phyloP scores from a whole-genome alignment of 768 basidiomycete genomes.

The Brasilioporus rufonigricans region DNA sequence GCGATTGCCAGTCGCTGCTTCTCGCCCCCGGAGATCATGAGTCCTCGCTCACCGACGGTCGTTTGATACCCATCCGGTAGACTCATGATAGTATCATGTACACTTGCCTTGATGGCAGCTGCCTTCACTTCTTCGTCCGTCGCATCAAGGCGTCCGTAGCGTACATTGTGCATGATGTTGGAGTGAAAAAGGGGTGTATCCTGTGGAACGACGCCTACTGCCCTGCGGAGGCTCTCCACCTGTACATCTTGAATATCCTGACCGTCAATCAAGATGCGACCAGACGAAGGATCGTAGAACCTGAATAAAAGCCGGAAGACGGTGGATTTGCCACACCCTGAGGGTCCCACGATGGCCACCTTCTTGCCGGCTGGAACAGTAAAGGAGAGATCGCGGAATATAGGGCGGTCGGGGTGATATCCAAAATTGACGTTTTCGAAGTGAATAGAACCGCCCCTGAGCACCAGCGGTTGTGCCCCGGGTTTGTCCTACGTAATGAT shows the following conservation, averaged over 20 bases:
- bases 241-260: slow-evolving; percentile 80
- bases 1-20: slow-evolving; percentile 97
- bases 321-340: slow-evolving; percentile 97
- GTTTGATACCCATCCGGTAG: slow-evolving; percentile 88
- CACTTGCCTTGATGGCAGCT: slow-evolving; percentile 83
- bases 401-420: slow-evolving; percentile 89
- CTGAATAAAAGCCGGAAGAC: slow-evolving; percentile 91
- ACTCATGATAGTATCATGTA: slow-evolving; percentile 73
- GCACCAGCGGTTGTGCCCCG: slow-evolving; percentile 60
- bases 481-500: slow-evolving; percentile 57
- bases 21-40: slow-evolving; percentile 99
- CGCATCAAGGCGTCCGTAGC: slow-evolving; percentile 87
- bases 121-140: slow-evolving; percentile 86
- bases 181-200: slow-evolving; percentile 98
- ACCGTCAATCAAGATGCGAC: slow-evolving; percentile 82
- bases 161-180: slow-evolving; percentile 91
- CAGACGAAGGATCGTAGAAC: slow-evolving; percentile 85
- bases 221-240: slow-evolving; percentile 64
- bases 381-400: slow-evolving; percentile 87
- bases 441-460: slow-evolving; percentile 83
- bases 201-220: slow-evolving; percentile 94
- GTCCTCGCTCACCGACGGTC: slow-evolving; percentile 90
- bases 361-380: slow-evolving; percentile 95
- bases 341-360: slow-evolving; percentile 95
- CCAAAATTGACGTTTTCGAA: slow-evolving; percentile 92